A percentile compares a stretch with the other conserved stretches of the same genome.
These are phyloP conservation scores for Blastocystis hominis DNA, from an alignment of 352 stramenopile genomes.

Conservation along the genomic window DNA sequence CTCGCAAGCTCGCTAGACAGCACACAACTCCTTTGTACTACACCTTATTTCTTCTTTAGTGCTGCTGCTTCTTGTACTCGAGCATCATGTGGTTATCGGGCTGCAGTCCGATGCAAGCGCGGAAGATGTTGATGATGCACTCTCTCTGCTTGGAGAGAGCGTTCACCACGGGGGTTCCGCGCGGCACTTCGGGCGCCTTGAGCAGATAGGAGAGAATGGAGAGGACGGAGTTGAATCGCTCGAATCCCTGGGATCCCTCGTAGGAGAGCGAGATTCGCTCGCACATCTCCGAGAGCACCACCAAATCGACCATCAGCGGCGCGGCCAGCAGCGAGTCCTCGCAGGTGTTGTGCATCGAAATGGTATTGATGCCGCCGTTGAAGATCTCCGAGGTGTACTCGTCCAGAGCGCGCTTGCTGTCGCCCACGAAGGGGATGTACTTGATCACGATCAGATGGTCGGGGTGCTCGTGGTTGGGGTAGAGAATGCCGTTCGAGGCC, in stretches of 20 bases:
- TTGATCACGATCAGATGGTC: constrained; percentile 99
- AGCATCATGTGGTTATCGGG: constrained; percentile 95
- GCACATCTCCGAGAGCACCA: constrained; percentile 90
- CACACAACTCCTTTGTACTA: too few species aligned
- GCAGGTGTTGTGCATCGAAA: constrained; percentile 99
- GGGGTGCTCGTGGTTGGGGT: constrained; percentile 91
- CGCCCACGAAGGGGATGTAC: constrained; percentile 94
- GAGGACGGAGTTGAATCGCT: constrained; percentile 90
- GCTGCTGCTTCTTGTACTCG: constrained; percentile 74
- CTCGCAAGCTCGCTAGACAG: too few species aligned
- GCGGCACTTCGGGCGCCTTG: constrained; percentile 93
- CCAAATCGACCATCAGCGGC: constrained; percentile 92
- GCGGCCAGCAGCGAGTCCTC: constrained; percentile 94
- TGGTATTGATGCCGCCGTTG: constrained; percentile 98
- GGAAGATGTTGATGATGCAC: constrained; percentile 94
- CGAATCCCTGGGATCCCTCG: constrained; percentile 76
- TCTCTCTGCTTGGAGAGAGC: constrained; percentile 91
- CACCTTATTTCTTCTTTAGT: background rate
- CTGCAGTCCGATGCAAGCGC: constrained; percentile 86
- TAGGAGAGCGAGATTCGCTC: constrained; percentile 84
- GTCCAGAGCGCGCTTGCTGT: constrained; percentile 97
- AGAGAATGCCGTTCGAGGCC: constrained; percentile 88
- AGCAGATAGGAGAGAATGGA: constrained; percentile 95
- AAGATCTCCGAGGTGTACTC: constrained; percentile 99
- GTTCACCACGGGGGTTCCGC: constrained; percentile 93